A percentile compares a stretch with the other conserved stretches of the same genome.
Conservation (phyloP, 2,329 filamentous ascomycete genomes). For the Drechslerella coelobrocha region DNA sequence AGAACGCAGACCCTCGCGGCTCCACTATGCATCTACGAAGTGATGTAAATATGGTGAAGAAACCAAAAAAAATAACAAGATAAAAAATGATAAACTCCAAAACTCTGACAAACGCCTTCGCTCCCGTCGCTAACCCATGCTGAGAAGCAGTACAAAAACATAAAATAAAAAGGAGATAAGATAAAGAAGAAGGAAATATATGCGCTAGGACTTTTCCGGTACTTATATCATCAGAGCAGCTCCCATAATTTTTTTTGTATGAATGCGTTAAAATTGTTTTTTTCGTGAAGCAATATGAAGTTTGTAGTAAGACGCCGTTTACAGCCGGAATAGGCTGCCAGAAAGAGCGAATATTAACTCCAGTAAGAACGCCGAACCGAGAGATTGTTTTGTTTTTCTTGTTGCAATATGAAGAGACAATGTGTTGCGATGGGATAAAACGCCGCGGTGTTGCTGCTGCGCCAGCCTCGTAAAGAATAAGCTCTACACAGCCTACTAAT, state of each 20-base stretch:
- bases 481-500: background rate
- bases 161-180: background rate
- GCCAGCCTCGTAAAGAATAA: background rate
- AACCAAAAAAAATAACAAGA: background rate
- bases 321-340: background rate
- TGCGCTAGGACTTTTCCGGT: background rate
- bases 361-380: background rate
- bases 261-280: too few relatives aligned
- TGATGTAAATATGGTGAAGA: background rate
- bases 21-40: background rate
- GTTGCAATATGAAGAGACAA: background rate
- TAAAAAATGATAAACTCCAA: background rate
- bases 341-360: background rate
- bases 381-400: background rate
- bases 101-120: background rate
- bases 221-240: too few relatives aligned
- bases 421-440: background rate
- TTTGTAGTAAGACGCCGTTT: background rate
- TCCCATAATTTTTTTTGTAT: too few relatives aligned
- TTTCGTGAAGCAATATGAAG: too few relatives aligned
- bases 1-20: too few relatives aligned
- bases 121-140: slow-evolving; percentile 4
- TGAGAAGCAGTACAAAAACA: background rate
- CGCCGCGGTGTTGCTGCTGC: background rate
- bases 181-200: background rate